A percentile compares a stretch with the other conserved stretches of the same genome.
These are phyloP conservation scores for Schwanniomyces pseudopolymorphus DNA, from an alignment of 805 yeast genomes.

Conservation along the genomic window DNA sequence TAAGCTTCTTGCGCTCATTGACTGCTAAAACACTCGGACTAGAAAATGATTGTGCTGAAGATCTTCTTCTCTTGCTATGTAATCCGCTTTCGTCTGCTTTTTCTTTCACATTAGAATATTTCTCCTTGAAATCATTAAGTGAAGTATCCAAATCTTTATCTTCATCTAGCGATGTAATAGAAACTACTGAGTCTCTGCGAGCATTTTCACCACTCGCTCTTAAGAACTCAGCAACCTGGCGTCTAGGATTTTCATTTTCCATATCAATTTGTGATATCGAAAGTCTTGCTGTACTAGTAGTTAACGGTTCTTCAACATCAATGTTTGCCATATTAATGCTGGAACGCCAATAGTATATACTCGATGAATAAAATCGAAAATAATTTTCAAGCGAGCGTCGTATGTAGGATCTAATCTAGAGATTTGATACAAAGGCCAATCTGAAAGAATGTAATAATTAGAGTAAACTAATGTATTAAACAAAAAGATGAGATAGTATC, in stretches of 20 bases:
- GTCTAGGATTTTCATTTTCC: slow-evolving; percentile 16
- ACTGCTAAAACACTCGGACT: slow-evolving; percentile 9
- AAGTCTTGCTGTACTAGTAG: slow-evolving; percentile 25
- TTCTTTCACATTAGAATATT: not conserved
- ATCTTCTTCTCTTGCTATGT: slow-evolving; percentile 35
- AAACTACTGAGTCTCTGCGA: slow-evolving; percentile 24
- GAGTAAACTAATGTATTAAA: too few relatives aligned
- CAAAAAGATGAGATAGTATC: too few relatives aligned
- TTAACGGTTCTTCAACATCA: slow-evolving; percentile 17
- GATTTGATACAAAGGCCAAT: not conserved
- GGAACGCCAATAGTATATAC: not conserved
- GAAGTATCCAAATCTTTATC: slow-evolving; percentile 13
- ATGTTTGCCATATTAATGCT: slow-evolving; percentile 1
- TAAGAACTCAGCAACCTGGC: slow-evolving; percentile 15
- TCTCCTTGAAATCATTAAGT: slow-evolving; percentile 1
- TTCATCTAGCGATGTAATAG: slow-evolving; percentile 22
- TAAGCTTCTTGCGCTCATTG: slow-evolving; percentile 5
- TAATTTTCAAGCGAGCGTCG: not conserved
- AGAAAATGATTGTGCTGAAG: slow-evolving; percentile 29
- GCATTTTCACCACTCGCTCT: slow-evolving; percentile 2
- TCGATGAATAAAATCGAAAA: too few relatives aligned
- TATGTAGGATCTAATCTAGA: not conserved
- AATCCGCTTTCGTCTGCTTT: not conserved
- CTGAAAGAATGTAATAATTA: too few relatives aligned
- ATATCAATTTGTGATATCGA: slow-evolving; percentile 23